Base-by-base conservation (phyloP, 495 filamentous ascomycete genomes). In the Cryomyces antarcticus region DNA sequence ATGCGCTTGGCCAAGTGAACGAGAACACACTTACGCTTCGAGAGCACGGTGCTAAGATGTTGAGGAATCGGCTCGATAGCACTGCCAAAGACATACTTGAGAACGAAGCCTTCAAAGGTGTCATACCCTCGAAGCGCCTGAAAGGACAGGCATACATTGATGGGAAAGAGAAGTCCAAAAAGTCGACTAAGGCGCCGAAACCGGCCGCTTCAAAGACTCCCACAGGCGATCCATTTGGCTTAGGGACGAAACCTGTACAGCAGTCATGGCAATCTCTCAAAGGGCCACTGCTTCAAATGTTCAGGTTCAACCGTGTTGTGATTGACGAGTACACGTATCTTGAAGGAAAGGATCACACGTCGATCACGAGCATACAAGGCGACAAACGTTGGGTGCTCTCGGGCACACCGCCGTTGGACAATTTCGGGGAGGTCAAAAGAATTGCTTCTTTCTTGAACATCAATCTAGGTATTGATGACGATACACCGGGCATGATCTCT, bases 301-400 rank as follows among this genome's bases (percentile, higher is more conserved):
- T 75, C 56, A 58, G 57, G 7, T 84, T 71, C 49, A 64, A 70
- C 41, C 70, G 79, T 0, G 48, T 81, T 10, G 63, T 84, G 4
- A 66, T 80, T 37, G 79, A 84, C 50, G 79, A 84, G 42, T 82
- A 71, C 54, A 72, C 74, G 1, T 78, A 79, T 49, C 54, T 65
- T 31, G 58, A 65, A 10, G 49, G 59, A 17, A 48, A 60, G 5
- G 50, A 56, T 33, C 53, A 56, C 28, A 40, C 49, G 0, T 44
- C 57, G 5, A 42, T 72, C 4, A 44, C 54, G 2, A 48, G 51
- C 0, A 42, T 74, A 0, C 45, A 63, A 5, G 65, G 71, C 28
- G 58, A 62, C 38, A 68, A 69, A 7, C 72, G 69, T 43, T 84
- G 79, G 79, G 60, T 78, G 24, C 56, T 84, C 0, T 82, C 78